Base-by-base conservation (phyloP, 2,329 filamentous ascomycete species). In the Tolypocladium sp. region DNA sequence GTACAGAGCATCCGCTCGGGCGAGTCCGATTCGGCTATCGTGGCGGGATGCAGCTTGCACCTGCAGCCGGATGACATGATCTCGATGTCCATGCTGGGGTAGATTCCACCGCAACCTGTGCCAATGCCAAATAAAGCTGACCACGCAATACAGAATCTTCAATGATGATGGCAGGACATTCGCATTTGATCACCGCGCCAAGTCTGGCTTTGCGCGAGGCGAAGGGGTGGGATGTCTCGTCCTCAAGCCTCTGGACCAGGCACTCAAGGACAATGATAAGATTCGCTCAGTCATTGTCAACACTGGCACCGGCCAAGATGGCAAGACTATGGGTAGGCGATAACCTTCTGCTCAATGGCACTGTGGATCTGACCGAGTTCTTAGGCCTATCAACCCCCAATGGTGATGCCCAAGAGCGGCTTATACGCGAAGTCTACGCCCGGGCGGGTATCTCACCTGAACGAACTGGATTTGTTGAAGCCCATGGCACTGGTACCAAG, bases 321-420 rank as follows among this genome's bases (percentile, higher is more conserved):
- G 84, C n/a, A 77, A 71, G 58, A 81, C 64, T 6, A 53, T 60
- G 12, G 63, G 63, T 58, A 60, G 38, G 63, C 5, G 27, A 30
- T 30, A 30, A 30, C 27, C 27, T 30, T 30, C 27, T 30, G 27
- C 27, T 30, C 5, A 30, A 30, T 30, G 27, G 27, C 3, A 30
- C 27, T 30, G 27, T 30, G 27, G 27, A 30, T 30, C 27, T 30
- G 27, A 30, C 27, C 5, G 27, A 30, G 27, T 2, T 20, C 27
- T 77, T 78, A 2, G 82, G 82, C 2, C 79, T 87, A 55, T 83
- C 83, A 0, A 78, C 81, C 68, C 85, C 85, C 0, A 84, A 72
- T 55, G 74, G 71, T 0, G 69, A 72, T 1, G 79, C 81, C 0
- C 82, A 85, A 67, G 69, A 67, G 41, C 63, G 62, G 2, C 65